Evolutionary conservation across 345 rosid species (phyloP).

Genomic region (Jatropha curcas): DNA sequence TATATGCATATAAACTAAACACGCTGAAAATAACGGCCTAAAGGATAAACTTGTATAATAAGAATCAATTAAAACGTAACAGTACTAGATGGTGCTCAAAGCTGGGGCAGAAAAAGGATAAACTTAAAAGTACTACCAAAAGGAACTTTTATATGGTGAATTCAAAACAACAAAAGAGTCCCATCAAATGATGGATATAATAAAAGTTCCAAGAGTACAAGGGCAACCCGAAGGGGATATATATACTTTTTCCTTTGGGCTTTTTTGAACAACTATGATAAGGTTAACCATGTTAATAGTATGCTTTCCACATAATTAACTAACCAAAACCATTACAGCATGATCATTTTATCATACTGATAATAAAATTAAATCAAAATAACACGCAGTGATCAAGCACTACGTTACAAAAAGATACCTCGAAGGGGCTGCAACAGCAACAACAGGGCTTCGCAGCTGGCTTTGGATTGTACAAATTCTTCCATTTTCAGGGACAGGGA

Average conservation of each 20-base stretch:
- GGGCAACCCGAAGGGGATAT: neutral
- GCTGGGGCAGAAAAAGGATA: neutral
- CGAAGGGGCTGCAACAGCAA: constrained; percentile 41
- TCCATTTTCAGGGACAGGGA: constrained; percentile 33
- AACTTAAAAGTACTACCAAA: neutral
- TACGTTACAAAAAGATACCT: constrained; percentile 44
- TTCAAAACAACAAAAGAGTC: too few species aligned
- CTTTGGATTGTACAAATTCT: constrained; percentile 38
- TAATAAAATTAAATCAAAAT: constrained; percentile 1
- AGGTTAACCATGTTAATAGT: neutral
- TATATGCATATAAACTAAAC: neutral
- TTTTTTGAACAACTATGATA: neutral
- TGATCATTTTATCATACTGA: too few species aligned
- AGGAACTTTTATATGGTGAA: too few species aligned
- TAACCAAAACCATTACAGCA: neutral
- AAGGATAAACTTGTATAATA: neutral
- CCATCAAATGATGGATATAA: neutral
- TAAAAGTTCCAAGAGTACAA: too few species aligned
- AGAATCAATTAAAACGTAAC: neutral
- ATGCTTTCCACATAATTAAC: neutral
- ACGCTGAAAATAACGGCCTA: neutral
- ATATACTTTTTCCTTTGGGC: neutral
- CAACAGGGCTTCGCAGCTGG: constrained; percentile 30
- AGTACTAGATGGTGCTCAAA: neutral
- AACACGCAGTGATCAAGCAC: constrained; percentile 13